Evolutionary conservation across 192 early-diverging fungal species (phyloP).

Genomic region (Backusella luteola): DNA sequence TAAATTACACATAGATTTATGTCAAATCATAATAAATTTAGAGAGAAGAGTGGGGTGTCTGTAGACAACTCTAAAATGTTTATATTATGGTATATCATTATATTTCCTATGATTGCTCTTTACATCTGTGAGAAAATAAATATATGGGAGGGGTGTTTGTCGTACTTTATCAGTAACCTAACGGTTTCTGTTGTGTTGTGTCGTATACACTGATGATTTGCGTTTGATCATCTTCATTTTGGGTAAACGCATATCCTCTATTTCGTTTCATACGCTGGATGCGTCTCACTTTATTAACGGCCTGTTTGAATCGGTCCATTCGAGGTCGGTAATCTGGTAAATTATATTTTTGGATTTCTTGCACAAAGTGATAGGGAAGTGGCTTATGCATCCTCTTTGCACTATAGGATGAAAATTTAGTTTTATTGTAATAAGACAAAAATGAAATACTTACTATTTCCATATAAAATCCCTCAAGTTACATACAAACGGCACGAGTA

Average conservation of each 20-base stretch:
- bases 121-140: background rate
- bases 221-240: conserved; percentile 94
- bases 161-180: conserved; percentile 35
- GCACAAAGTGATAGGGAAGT: conserved; percentile 90
- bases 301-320: conserved; percentile 98
- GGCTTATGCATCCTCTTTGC: conserved; percentile 75
- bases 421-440: background rate
- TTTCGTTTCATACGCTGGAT: conserved; percentile 90
- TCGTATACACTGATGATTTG: conserved; percentile 56
- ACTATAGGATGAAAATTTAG: conserved; percentile 18
- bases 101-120: too few relatives aligned
- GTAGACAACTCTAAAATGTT: too few relatives aligned
- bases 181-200: conserved; percentile 56
- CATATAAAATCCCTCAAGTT: conserved; percentile 88
- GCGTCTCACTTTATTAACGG: conserved; percentile 95
- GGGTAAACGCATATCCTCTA: conserved; percentile 96
- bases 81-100: too few relatives aligned
- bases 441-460: conserved; percentile 83
- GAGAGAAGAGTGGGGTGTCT: too few relatives aligned
- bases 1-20: too few relatives aligned
- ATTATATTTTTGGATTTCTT: conserved; percentile 99
- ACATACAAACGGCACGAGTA: conserved; percentile 82
- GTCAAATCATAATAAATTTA: too few relatives aligned
- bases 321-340: conserved; percentile 97
- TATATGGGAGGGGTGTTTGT: background rate